Base-by-base conservation (phyloP, 2,329 filamentous ascomycete genomes). In the Cercospora zeae-maydis region DNA sequence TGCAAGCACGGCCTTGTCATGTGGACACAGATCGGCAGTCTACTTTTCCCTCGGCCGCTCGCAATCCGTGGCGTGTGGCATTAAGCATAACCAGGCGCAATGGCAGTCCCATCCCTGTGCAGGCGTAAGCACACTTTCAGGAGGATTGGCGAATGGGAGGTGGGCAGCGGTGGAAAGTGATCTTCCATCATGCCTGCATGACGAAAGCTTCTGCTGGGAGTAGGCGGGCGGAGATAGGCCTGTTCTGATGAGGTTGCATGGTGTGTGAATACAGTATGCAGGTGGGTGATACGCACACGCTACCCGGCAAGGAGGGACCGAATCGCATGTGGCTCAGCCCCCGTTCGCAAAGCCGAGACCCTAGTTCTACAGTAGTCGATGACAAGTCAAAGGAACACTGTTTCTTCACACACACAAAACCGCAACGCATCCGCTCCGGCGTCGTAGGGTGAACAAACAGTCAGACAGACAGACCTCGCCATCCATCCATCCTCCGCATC, bases 201-300 rank as follows among this genome's bases (percentile, higher is more conserved):
- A 56, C 42, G 53, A 34, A 56, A 56, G 33, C 24, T 39, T 56
- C 33, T 56, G n/a, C 53, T 42, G 39, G 55, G 39, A 45, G 24
- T 30, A 4, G 21, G 37, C 55, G 36, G 36, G n/a, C 55, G 55
- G 55, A 58, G 55, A 58, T 58, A 34, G 55, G 30, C 33, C 37
- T 53, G 27, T 8, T 53, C 30, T 53, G 24, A 34, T 27, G n/a
- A n/a, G n/a, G 24, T 16, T 53, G 49, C 49, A 53, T 19, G 13
- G 39, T 16, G 30, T n/a, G n/a, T n/a, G n/a, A n/a, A n/a, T n/a
- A n/a, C n/a, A 30, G 21, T 36, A 56, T 37, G 34, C 33, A 37
- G 36, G 53, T 30, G 53, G 16, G 19, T 39, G 36, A n/a, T 9
- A 56, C 21, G 19, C 55, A 47, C 37, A 31, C 21, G 37, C 34